phyloP scores from a whole-genome alignment of 2,329 filamentous ascomycete genomes.

The Paraconiothyrium sp. region DNA sequence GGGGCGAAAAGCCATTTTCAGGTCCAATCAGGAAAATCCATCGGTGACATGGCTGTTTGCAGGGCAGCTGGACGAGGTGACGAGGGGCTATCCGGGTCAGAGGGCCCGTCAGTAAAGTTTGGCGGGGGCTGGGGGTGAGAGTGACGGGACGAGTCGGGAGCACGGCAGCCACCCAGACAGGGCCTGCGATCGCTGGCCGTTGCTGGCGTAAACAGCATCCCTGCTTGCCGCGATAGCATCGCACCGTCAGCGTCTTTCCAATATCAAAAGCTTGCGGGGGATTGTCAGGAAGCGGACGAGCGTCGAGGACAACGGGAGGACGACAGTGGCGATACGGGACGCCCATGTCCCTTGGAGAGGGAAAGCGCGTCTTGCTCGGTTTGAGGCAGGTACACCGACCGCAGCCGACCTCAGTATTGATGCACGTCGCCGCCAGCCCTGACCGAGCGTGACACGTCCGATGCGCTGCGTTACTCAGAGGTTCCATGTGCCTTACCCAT shows the following conservation, averaged over 20 bases:
- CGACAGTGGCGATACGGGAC: not conserved
- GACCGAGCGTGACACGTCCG: slow-evolving; percentile 28
- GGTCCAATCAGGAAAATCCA: slow-evolving; percentile 24
- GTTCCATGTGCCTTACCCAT: slow-evolving; percentile 27
- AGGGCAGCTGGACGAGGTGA: slow-evolving; percentile 10
- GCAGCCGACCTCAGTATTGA: slow-evolving; percentile 40
- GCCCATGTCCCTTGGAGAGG: not conserved
- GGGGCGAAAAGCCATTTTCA: slow-evolving; percentile 16
- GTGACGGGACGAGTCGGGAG: slow-evolving; percentile 44
- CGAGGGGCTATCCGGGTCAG: slow-evolving; percentile 15
- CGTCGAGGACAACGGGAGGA: not conserved
- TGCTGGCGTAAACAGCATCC: slow-evolving; percentile 38
- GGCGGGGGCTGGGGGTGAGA: slow-evolving; percentile 27
- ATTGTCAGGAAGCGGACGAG: slow-evolving; percentile 1
- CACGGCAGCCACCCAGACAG: slow-evolving; percentile 40
- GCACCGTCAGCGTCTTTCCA: not conserved
- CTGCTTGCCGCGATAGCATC: slow-evolving; percentile 36
- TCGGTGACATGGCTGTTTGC: slow-evolving; percentile 18
- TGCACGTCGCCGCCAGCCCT: slow-evolving; percentile 38
- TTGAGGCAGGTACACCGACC: slow-evolving; percentile 9
- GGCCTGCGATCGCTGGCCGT: slow-evolving; percentile 44
- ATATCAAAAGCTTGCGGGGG: not conserved
- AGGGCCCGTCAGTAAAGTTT: slow-evolving; percentile 16
- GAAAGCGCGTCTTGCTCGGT: not conserved
- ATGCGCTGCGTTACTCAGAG: slow-evolving; percentile 24